A percentile compares a stretch with the other conserved stretches of the same genome.
These are phyloP conservation scores for Xerocomellus dryophilus DNA, from an alignment of 768 basidiomycete species.

Conservation along the genomic window DNA sequence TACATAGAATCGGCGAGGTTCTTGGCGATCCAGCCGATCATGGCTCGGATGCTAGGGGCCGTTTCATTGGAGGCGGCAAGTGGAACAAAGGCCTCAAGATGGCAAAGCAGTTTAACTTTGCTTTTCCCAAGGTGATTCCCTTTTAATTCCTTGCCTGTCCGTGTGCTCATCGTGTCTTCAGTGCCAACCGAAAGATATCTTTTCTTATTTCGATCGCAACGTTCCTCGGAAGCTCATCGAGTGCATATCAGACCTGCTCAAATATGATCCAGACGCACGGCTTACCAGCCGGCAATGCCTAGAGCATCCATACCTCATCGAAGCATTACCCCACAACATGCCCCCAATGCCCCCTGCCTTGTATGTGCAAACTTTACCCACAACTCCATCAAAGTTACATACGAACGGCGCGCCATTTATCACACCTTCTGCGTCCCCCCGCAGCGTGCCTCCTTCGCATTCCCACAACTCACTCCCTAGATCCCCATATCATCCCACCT, in stretches of 20 bases:
- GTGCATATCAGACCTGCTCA: constrained; percentile 88
- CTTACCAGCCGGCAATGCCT: constrained; percentile 85
- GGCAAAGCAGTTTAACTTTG: constrained; percentile 81
- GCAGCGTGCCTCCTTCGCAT: constrained; percentile 48
- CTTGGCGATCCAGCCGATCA: constrained; percentile 91
- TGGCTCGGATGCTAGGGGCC: constrained; percentile 68
- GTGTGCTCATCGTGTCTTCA: constrained; percentile 29
- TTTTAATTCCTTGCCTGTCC: not conserved
- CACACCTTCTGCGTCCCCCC: constrained; percentile 42
- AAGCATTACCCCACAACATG: constrained; percentile 66
- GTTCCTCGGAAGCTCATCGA: constrained; percentile 82
- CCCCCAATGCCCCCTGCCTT: constrained; percentile 60
- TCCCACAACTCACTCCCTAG: constrained; percentile 42
- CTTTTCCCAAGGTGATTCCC: constrained; percentile 75
- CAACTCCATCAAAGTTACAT: constrained; percentile 36
- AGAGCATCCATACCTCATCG: constrained; percentile 83
- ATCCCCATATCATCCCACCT: constrained; percentile 38
- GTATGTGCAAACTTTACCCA: constrained; percentile 39
- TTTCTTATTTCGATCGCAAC: constrained; percentile 70
- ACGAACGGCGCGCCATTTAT: constrained; percentile 36
- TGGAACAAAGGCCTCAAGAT: constrained; percentile 87
- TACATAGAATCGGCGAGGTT: constrained; percentile 85
- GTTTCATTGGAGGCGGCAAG: constrained; percentile 76
- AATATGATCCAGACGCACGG: constrained; percentile 85
- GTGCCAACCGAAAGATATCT: constrained; percentile 64